Evolutionary conservation across 257 asterid genomes (phyloP).

Genomic region (Fraxinus americana): DNA sequence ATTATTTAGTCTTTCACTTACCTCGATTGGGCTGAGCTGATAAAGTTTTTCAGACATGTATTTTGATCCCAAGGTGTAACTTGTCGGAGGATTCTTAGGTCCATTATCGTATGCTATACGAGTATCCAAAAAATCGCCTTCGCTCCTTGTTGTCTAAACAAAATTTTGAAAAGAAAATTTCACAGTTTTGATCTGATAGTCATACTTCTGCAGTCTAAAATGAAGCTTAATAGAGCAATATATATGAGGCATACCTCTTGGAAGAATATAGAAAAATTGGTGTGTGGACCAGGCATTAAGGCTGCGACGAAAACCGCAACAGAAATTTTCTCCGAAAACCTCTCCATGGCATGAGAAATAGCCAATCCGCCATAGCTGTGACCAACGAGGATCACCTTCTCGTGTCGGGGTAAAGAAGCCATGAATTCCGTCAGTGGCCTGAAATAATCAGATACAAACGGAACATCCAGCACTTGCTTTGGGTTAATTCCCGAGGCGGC

Average conservation of each 20-base stretch:
- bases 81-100: slow-evolving; percentile 31
- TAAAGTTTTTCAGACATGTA: slow-evolving; percentile 21
- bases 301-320: slow-evolving; percentile 38
- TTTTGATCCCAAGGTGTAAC: slow-evolving; percentile 26
- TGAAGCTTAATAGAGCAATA: neutral
- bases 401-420: slow-evolving; percentile 25
- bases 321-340: slow-evolving; percentile 35
- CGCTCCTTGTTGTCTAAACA: neutral
- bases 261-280: slow-evolving; percentile 9
- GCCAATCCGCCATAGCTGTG: slow-evolving; percentile 43
- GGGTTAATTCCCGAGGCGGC: slow-evolving; percentile 41
- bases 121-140: slow-evolving; percentile 21
- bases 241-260: slow-evolving; percentile 25
- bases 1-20: neutral
- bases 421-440: slow-evolving; percentile 36
- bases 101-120: slow-evolving; percentile 19
- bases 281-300: slow-evolving; percentile 31
- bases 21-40: slow-evolving; percentile 34
- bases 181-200: neutral
- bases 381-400: slow-evolving; percentile 36
- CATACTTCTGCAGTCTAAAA: neutral
- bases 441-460: slow-evolving; percentile 26
- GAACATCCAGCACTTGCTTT: slow-evolving; percentile 19
- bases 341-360: slow-evolving; percentile 45
- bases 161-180: neutral